phyloP scores from a whole-genome alignment of 805 yeast genomes.

The Yarrowia yakushimensis region DNA sequence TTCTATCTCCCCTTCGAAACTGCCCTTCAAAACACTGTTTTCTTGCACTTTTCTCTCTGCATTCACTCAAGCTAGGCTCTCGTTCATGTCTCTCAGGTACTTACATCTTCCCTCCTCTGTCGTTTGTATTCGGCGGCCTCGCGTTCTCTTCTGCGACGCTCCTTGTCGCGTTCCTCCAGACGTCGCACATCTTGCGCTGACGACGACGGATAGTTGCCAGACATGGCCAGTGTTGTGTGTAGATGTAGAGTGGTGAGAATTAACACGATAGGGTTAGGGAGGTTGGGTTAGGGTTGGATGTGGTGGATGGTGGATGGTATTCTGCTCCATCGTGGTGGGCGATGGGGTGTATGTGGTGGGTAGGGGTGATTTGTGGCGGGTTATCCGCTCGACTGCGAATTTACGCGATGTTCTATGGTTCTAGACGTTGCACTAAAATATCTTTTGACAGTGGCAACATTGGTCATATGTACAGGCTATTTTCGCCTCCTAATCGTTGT shows the following conservation, averaged over 20 bases:
- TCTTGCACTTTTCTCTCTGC: neutral
- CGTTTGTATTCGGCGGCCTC: constrained; percentile 33
- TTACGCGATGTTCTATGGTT: neutral
- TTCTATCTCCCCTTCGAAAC: neutral
- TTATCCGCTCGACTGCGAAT: neutral
- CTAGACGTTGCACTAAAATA: neutral
- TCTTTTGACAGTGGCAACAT: neutral
- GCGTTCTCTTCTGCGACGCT: constrained; percentile 33
- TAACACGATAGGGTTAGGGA: constrained; percentile 16
- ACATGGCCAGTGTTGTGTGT: constrained; percentile 23
- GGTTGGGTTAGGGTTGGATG: constrained; percentile 20
- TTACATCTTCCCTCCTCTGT: constrained; percentile 26
- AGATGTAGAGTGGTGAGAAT: constrained; percentile 13
- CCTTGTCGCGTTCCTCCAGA: constrained; percentile 32
- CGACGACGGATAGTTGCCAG: constrained; percentile 25
- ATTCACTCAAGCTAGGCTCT: neutral
- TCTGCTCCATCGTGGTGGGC: neutral
- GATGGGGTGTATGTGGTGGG: neutral
- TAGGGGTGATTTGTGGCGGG: neutral
- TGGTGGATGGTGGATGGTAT: too few species aligned
- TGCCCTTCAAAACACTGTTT: neutral
- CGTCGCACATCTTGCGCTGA: constrained; percentile 25
- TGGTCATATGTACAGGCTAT: constrained; percentile 2
- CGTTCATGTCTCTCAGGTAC: neutral
- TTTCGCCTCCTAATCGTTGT: neutral